Conservation (phyloP, 352 stramenopile genomes). For the Pythium periplocum region DNA sequence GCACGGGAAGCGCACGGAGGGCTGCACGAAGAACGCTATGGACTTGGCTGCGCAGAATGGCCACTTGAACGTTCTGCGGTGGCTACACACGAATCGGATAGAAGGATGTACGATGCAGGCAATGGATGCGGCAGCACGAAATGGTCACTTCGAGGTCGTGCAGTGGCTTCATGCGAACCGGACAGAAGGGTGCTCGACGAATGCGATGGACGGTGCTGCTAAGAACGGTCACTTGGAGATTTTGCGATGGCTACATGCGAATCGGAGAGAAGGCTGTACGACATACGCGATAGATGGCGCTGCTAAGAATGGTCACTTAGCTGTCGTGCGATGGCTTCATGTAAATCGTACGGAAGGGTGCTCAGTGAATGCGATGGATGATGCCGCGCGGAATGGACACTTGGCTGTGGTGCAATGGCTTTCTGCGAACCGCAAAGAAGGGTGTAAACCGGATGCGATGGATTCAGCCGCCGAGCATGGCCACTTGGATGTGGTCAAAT, state of each 20-base stretch:
- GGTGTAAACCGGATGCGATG: no score
- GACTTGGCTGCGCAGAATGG: conserved; percentile 3
- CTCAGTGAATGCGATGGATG: no score
- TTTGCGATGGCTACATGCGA: conserved; percentile 4
- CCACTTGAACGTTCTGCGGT: conserved; percentile 2
- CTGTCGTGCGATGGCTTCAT: background rate
- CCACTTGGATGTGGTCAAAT: no score
- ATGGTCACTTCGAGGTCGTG: conserved; percentile 6
- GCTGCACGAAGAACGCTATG: background rate
- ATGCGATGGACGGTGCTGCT: conserved; percentile 6
- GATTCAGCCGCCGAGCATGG: no score
- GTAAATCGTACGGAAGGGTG: background rate
- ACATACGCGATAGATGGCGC: background rate
- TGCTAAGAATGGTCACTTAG: no score
- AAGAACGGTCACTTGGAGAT: background rate
- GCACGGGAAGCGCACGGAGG: background rate
- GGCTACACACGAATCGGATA: conserved; percentile 3
- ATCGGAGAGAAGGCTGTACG: background rate
- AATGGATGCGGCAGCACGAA: conserved; percentile 7
- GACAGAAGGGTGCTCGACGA: background rate
- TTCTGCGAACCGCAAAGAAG: no score
- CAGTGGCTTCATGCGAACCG: conserved; percentile 3
- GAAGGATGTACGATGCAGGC: conserved; percentile 1
- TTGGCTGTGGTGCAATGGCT: no score
- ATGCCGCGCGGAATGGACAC: no score